A percentile compares a stretch with the other conserved stretches of the same genome.
These are phyloP conservation scores for Aeminium ludgeri DNA, from an alignment of 495 filamentous ascomycete species.

Conservation along the genomic window DNA sequence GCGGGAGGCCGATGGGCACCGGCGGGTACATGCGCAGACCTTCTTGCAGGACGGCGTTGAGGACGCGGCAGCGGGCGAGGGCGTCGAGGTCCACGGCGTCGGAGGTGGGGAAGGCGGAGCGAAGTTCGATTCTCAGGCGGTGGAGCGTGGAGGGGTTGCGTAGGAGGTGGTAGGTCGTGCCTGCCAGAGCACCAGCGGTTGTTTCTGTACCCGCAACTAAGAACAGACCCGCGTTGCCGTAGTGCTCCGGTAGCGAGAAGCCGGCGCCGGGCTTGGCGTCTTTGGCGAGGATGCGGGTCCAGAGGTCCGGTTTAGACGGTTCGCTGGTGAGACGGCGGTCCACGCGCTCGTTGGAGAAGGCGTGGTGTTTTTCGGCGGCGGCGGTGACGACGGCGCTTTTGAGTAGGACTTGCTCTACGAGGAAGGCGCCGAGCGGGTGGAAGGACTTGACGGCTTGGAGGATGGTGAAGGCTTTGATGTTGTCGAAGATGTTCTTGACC, in stretches of 20 bases:
- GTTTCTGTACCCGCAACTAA: slow-evolving; percentile 18
- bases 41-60: slow-evolving; percentile 15
- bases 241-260: slow-evolving; percentile 6
- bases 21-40: slow-evolving; percentile 17
- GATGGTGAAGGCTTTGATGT: slow-evolving; percentile 4
- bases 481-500: slow-evolving; percentile 8
- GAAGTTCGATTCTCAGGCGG: slow-evolving; percentile 11
- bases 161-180: slow-evolving; percentile 14
- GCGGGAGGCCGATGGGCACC: slow-evolving; percentile 6
- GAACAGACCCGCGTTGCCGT: slow-evolving; percentile 9
- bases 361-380: too few species aligned
- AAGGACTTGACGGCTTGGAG: neutral
- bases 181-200: slow-evolving; percentile 14
- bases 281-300: slow-evolving; percentile 9
- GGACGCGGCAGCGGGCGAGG: slow-evolving; percentile 13
- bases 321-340: slow-evolving; percentile 8
- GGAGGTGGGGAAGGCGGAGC: slow-evolving; percentile 4
- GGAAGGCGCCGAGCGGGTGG: neutral
- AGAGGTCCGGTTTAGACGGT: slow-evolving; percentile 9
- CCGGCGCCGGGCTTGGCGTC: neutral
- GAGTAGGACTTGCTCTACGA: slow-evolving; percentile 3
- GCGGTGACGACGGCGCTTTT: slow-evolving; percentile 3
- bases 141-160: slow-evolving; percentile 8
- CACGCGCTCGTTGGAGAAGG: slow-evolving; percentile 9
- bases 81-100: slow-evolving; percentile 13